Conservation (phyloP, 768 basidiomycete genomes). For the Cantharellus cinnabarinus region DNA sequence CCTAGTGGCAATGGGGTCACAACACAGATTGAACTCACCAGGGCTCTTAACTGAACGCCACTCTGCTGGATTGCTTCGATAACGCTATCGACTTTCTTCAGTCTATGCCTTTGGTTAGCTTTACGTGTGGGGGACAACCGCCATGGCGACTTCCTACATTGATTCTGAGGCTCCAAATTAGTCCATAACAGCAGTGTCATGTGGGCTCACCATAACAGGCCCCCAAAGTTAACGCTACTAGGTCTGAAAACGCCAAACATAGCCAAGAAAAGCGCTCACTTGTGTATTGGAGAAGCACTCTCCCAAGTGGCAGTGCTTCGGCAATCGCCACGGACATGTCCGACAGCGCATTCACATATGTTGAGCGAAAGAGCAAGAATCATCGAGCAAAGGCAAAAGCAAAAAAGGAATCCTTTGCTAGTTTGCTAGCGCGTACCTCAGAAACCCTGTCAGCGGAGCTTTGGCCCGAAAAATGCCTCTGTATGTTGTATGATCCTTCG, state of each 20-base stretch:
- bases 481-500: too few relatives aligned
- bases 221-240: slow-evolving; percentile 26
- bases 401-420: background rate
- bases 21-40: slow-evolving; percentile 32
- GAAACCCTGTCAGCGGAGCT: too few relatives aligned
- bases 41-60: slow-evolving; percentile 53
- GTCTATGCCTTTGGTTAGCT: slow-evolving; percentile 69
- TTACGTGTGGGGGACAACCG: slow-evolving; percentile 80
- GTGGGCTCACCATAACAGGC: slow-evolving; percentile 59
- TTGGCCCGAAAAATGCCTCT: too few relatives aligned
- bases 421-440: too few relatives aligned
- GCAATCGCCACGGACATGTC: background rate
- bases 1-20: background rate
- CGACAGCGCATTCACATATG: background rate
- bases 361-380: background rate
- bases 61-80: slow-evolving; percentile 72
- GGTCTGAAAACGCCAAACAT: slow-evolving; percentile 84
- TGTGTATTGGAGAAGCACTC: background rate
- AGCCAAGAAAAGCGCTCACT: background rate
- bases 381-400: background rate
- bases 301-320: background rate
- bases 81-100: slow-evolving; percentile 85
- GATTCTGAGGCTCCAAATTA: background rate
- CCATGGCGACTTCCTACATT: slow-evolving; percentile 80
- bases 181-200: background rate